Evolutionary conservation across 352 stramenopile species (phyloP).

Genomic region (Globisporangium nunn): DNA sequence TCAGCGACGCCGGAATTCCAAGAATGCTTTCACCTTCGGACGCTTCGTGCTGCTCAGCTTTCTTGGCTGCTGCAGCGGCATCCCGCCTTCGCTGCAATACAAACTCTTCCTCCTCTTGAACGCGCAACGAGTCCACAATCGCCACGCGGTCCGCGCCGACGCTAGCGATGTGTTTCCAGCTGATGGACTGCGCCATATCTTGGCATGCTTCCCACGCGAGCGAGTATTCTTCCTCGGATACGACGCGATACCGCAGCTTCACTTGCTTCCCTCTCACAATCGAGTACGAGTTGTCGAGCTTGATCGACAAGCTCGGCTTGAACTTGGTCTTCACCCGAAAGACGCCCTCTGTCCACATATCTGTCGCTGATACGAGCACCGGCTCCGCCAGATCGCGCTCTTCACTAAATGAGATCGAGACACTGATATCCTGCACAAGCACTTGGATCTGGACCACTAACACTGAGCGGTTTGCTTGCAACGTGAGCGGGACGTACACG

Average conservation of each 20-base stretch:
- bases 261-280: conserved; percentile 60
- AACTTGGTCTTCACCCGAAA: conserved; percentile 21
- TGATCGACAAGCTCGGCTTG: conserved; percentile 17
- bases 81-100: conserved; percentile 33
- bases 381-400: conserved; percentile 28
- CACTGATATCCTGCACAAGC: conserved; percentile 31
- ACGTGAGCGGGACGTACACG: conserved; percentile 6
- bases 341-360: conserved; percentile 48
- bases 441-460: conserved; percentile 27
- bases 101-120: conserved; percentile 40
- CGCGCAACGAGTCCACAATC: conserved; percentile 35
- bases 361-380: conserved; percentile 28
- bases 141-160: conserved; percentile 23
- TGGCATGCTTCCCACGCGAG: conserved; percentile 50
- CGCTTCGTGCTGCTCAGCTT: not conserved
- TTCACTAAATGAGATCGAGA: conserved; percentile 21
- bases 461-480: conserved; percentile 5
- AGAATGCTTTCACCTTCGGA: conserved; percentile 32
- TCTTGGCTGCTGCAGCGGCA: conserved; percentile 2
- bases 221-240: conserved; percentile 23
- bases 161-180: conserved; percentile 51
- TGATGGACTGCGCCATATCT: conserved; percentile 65
- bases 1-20: conserved; percentile 41
- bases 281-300: conserved; percentile 66
- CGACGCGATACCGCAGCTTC: conserved; percentile 24